Percentiles rank a stretch among this genome's conserved stretches.
Conservation (phyloP, 306 rosid genomes). For the Cicer arietinum region DNA sequence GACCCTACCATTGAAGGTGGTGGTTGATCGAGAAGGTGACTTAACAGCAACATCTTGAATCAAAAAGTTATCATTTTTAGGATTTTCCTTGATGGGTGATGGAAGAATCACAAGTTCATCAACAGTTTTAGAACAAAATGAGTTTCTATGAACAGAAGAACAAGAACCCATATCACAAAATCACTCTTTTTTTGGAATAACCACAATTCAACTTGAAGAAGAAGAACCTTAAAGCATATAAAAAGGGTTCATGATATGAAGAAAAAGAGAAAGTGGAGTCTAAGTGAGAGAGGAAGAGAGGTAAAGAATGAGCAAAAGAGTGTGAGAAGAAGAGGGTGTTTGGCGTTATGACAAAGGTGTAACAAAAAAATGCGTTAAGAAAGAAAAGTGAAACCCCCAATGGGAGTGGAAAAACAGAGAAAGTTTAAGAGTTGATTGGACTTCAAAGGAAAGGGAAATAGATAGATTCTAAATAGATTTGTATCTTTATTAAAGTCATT, state of each 20-base stretch:
- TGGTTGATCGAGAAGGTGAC: conserved; percentile 53
- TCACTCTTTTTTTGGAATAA: conserved; percentile 38
- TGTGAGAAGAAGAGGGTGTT: conserved; percentile 31
- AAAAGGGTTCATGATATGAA: conserved; percentile 25
- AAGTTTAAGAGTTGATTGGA: conserved; percentile 39
- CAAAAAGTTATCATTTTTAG: conserved; percentile 49
- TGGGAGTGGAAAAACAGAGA: neutral
- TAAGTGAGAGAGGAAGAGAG: conserved; percentile 44
- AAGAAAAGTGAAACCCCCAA: conserved; percentile 35
- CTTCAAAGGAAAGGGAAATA: conserved; percentile 51
- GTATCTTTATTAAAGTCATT: no score
- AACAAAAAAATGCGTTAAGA: conserved; percentile 39
- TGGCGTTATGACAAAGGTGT: conserved; percentile 63
- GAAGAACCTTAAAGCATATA: conserved; percentile 1
- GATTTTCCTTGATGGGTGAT: conserved; percentile 66
- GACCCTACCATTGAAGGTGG: conserved; percentile 50
- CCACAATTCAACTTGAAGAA: conserved; percentile 17
- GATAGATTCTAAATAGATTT: neutral
- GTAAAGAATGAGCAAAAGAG: conserved; percentile 33
- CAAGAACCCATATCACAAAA: conserved; percentile 71
- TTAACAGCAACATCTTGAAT: conserved; percentile 49
- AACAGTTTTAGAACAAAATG: conserved; percentile 59
- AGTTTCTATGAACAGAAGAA: conserved; percentile 61
- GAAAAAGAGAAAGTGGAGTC: conserved; percentile 43
- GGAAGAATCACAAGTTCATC: conserved; percentile 61